Percentiles rank a stretch among this genome's conserved stretches.
phyloP scores from a whole-genome alignment of 2,329 filamentous ascomycete species.

The Pseudomassariella vexata region DNA sequence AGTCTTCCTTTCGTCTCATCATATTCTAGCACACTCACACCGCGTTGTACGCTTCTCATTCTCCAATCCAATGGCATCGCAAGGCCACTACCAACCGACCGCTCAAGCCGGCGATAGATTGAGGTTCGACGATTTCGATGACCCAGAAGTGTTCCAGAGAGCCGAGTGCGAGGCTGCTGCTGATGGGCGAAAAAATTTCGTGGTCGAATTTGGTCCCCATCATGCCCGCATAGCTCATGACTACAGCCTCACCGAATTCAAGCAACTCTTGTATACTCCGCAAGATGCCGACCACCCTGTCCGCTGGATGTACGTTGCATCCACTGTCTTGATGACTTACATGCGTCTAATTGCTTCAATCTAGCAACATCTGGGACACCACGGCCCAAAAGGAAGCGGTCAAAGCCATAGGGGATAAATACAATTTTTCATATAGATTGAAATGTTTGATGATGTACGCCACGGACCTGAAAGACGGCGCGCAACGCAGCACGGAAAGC shows the following conservation, averaged over 20 bases:
- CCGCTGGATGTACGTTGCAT: constrained; percentile 60
- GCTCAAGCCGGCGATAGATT: constrained; percentile 6
- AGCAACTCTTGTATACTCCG: constrained; percentile 26
- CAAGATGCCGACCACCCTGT: constrained; percentile 40
- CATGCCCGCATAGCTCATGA: constrained; percentile 51
- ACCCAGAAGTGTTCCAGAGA: constrained; percentile 35
- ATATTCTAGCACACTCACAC: too few species aligned
- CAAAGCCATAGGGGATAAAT: constrained; percentile 49
- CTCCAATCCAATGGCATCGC: too few species aligned
- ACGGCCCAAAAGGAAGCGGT: constrained; percentile 52
- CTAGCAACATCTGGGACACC: constrained; percentile 65
- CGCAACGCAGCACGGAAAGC: constrained; percentile 4
- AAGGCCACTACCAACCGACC: too few species aligned
- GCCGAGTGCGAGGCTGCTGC: constrained; percentile 35
- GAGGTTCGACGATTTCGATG: constrained; percentile 49
- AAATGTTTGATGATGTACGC: constrained; percentile 54
- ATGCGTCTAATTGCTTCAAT: background rate
- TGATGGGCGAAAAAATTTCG: constrained; percentile 48
- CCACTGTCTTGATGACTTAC: constrained; percentile 6
- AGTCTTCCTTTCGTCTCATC: too few species aligned
- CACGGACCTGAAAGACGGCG: constrained; percentile 7
- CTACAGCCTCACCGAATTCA: constrained; percentile 36
- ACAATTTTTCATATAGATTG: constrained; percentile 64
- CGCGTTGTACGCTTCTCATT: too few species aligned
- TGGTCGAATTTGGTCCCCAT: constrained; percentile 57